Evolutionary conservation across 2,329 filamentous ascomycete species (phyloP).

Genomic region (Exophiala sp.): DNA sequence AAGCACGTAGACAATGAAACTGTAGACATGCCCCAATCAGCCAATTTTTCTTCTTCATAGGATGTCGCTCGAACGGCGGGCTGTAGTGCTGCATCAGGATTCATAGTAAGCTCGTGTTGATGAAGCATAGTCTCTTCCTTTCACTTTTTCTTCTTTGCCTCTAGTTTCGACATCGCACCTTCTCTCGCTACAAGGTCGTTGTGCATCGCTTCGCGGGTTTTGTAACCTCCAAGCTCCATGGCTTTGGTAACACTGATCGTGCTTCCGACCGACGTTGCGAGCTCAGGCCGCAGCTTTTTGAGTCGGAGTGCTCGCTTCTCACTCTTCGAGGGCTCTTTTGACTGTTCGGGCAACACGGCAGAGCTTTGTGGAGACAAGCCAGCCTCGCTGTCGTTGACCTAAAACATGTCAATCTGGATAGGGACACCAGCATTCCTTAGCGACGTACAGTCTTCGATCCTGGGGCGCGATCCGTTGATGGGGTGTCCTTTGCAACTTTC

Average conservation of each 20-base stretch:
- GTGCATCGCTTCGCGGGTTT: conserved; percentile 12
- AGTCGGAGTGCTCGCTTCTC: conserved; percentile 18
- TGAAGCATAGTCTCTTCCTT: not conserved
- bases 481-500: not conserved
- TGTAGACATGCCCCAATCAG: not conserved
- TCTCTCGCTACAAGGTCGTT: conserved; percentile 22
- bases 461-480: not conserved
- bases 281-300: conserved; percentile 23
- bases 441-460: conserved; percentile 9
- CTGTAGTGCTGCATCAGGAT: not conserved
- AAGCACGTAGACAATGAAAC: not conserved
- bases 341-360: not conserved
- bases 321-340: conserved; percentile 5
- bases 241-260: conserved; percentile 16
- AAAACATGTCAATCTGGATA: conserved; percentile 11
- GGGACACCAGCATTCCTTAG: not conserved
- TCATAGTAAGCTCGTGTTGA: not conserved
- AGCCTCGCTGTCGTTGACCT: not conserved
- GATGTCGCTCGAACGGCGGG: not conserved
- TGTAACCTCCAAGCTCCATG: conserved; percentile 25
- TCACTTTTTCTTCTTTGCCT: conserved; percentile 6
- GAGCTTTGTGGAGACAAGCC: not conserved
- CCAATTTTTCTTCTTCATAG: not conserved
- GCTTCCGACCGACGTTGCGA: conserved; percentile 18
- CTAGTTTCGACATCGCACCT: conserved; percentile 5